A percentile compares a stretch with the other conserved stretches of the same genome.
These are phyloP conservation scores for Ustilago hordei DNA, from an alignment of 1,284 basidiomycete species.

Conservation along the genomic window DNA sequence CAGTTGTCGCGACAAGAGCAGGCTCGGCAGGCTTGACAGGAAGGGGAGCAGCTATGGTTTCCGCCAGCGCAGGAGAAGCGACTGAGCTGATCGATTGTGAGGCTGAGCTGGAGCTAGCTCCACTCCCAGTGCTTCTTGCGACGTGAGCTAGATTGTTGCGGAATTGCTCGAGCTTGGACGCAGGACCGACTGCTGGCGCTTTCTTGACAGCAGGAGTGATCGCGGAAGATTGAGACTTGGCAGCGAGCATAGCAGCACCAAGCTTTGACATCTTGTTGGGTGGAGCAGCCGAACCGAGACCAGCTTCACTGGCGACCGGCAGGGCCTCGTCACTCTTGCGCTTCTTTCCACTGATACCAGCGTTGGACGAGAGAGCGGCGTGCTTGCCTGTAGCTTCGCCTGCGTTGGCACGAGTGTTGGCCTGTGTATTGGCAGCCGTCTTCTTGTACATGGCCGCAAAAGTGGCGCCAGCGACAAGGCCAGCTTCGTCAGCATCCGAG, in stretches of 20 bases:
- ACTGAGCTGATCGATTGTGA: conserved; percentile 16
- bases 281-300: conserved; percentile 17
- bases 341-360: conserved; percentile 27
- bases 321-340: conserved; percentile 49
- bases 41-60: neutral
- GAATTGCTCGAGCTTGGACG: conserved; percentile 50
- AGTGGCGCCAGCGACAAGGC: conserved; percentile 32
- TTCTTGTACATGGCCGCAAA: conserved; percentile 36
- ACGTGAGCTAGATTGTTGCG: conserved; percentile 51
- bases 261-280: conserved; percentile 43
- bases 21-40: neutral
- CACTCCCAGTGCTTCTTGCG: conserved; percentile 38
- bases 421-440: conserved; percentile 38
- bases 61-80: conserved; percentile 9
- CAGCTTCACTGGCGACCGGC: conserved; percentile 20
- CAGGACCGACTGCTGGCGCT: conserved; percentile 28
- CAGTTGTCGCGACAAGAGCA: neutral
- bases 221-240: conserved; percentile 27
- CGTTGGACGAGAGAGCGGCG: conserved; percentile 1
- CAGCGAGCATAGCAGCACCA: conserved; percentile 27
- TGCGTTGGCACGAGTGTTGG: conserved; percentile 49
- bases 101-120: conserved; percentile 29
- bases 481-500: conserved; percentile 31
- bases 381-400: conserved; percentile 19
- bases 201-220: conserved; percentile 23